A percentile compares a stretch with the other conserved stretches of the same genome.
Evolutionary conservation across 2,329 filamentous ascomycete species (phyloP).

Genomic region (Arthrobotrys megalospora): DNA sequence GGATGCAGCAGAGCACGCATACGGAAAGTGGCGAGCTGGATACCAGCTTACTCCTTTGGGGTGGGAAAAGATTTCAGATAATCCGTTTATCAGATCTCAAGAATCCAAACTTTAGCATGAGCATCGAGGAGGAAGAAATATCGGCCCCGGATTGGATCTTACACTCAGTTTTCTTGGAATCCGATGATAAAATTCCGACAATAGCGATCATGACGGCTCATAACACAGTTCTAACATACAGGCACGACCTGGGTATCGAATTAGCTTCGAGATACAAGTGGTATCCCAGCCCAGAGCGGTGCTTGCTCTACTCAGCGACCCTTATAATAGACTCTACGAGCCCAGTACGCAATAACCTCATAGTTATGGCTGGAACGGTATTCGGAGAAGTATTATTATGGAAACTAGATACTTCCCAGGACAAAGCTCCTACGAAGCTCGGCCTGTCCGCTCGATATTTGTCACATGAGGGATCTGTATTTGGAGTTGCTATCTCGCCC

Average conservation of each 20-base stretch:
- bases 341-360: background rate
- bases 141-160: slow-evolving; percentile 82
- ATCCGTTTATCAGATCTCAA: slow-evolving; percentile 64
- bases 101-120: slow-evolving; percentile 63
- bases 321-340: slow-evolving; percentile 68
- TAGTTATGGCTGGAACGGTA: slow-evolving; percentile 81
- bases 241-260: slow-evolving; percentile 59
- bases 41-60: slow-evolving; percentile 76
- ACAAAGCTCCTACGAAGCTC: slow-evolving; percentile 5
- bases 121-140: slow-evolving; percentile 66
- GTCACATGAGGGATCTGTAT: slow-evolving; percentile 92
- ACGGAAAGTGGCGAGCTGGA: slow-evolving; percentile 52
- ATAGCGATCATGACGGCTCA: slow-evolving; percentile 83
- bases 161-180: slow-evolving; percentile 73
- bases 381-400: slow-evolving; percentile 95
- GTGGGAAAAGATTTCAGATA: slow-evolving; percentile 74
- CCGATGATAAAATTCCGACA: slow-evolving; percentile 68
- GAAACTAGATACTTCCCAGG: slow-evolving; percentile 66
- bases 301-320: slow-evolving; percentile 89
- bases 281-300: slow-evolving; percentile 72
- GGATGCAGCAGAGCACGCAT: slow-evolving; percentile 70
- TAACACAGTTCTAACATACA: slow-evolving; percentile 79
- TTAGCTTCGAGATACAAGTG: slow-evolving; percentile 63
- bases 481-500: slow-evolving; percentile 85
- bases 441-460: slow-evolving; percentile 70